Percentiles rank a stretch among this genome's conserved stretches.
phyloP scores from a whole-genome alignment of 306 rosid genomes.

The Vigna radiata region DNA sequence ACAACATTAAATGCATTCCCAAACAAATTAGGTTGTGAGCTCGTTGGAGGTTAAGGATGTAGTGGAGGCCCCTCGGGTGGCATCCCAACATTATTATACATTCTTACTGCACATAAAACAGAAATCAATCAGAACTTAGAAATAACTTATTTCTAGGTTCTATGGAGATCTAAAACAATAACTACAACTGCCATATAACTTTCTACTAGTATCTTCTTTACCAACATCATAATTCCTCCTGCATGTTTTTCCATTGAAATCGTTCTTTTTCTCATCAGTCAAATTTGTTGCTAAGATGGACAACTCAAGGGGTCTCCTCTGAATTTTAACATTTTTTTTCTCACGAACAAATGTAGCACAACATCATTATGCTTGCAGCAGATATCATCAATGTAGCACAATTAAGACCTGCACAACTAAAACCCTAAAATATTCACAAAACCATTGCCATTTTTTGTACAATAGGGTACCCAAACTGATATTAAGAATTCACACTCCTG shows the following conservation, averaged over 20 bases:
- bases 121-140: slow-evolving; percentile 32
- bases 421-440: slow-evolving; percentile 43
- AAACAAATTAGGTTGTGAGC: slow-evolving; percentile 59
- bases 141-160: slow-evolving; percentile 9
- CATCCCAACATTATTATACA: slow-evolving; percentile 74
- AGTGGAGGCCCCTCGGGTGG: slow-evolving; percentile 59
- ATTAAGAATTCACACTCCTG: neutral
- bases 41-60: slow-evolving; percentile 62
- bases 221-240: slow-evolving; percentile 44
- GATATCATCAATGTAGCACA: slow-evolving; percentile 67
- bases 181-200: neutral
- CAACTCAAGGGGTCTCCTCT: slow-evolving; percentile 71
- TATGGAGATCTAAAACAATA: neutral
- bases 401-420: slow-evolving; percentile 19
- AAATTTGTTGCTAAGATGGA: slow-evolving; percentile 64
- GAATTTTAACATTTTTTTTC: slow-evolving; percentile 74
- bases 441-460: slow-evolving; percentile 39
- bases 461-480: slow-evolving; percentile 41
- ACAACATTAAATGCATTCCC: slow-evolving; percentile 94
- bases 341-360: slow-evolving; percentile 67
- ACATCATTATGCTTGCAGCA: slow-evolving; percentile 70
- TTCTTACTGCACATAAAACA: slow-evolving; percentile 46
- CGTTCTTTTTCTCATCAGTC: slow-evolving; percentile 37
- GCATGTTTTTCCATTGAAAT: neutral
- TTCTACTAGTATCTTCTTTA: slow-evolving; percentile 44